Conservation (phyloP, 192 early-diverging fungal species). For the Lobosporangium transversale region DNA sequence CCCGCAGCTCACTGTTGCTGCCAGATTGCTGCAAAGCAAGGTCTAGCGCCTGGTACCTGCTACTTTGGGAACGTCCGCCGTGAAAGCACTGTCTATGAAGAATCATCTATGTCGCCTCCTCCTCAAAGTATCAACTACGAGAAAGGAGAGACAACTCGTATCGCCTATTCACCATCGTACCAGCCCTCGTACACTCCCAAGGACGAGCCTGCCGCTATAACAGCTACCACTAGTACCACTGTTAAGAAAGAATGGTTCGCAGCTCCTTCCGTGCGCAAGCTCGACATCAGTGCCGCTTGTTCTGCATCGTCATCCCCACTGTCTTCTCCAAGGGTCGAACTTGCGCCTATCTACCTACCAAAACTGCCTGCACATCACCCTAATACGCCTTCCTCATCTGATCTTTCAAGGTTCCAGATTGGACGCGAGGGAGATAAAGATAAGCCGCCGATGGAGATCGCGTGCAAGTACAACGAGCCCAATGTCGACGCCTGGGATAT, state of each 20-base stretch:
- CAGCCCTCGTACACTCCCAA: slow-evolving; percentile 33
- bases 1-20: slow-evolving; percentile 40
- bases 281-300: neutral
- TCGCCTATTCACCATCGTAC: slow-evolving; percentile 39
- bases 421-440: slow-evolving; percentile 12
- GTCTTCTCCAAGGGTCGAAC: slow-evolving; percentile 34
- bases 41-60: slow-evolving; percentile 39
- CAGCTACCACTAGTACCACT: slow-evolving; percentile 2
- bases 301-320: slow-evolving; percentile 15
- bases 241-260: slow-evolving; percentile 13
- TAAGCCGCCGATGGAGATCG: slow-evolving; percentile 31
- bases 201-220: neutral
- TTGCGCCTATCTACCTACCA: slow-evolving; percentile 43
- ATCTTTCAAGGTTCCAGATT: slow-evolving; percentile 44
- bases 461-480: slow-evolving; percentile 53
- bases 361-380: slow-evolving; percentile 18
- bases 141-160: slow-evolving; percentile 14
- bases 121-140: slow-evolving; percentile 18
- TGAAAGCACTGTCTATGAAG: neutral
- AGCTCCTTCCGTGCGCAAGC: neutral
- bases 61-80: slow-evolving; percentile 13
- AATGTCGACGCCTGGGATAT: slow-evolving; percentile 52
- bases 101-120: slow-evolving; percentile 38
- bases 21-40: slow-evolving; percentile 36
- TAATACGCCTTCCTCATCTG: slow-evolving; percentile 31